These are phyloP conservation scores for Flammula alnicola DNA, from an alignment of 1,284 basidiomycete genomes.

Conservation along the genomic window DNA sequence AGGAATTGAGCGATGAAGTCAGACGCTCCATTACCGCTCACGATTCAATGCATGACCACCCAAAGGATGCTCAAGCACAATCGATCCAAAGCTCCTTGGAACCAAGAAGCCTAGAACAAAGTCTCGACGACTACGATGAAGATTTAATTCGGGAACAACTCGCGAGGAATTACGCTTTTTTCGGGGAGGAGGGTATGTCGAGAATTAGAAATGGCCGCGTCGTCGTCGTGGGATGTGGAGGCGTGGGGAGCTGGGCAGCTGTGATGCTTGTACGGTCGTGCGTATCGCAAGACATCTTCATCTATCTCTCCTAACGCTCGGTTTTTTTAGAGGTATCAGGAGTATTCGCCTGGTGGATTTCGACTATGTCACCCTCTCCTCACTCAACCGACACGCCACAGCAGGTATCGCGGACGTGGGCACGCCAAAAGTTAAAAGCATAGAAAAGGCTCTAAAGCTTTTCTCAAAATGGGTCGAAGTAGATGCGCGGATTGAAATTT, in stretches of 20 bases:
- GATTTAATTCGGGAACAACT: slow-evolving; percentile 84
- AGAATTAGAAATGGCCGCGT: slow-evolving; percentile 80
- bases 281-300: slow-evolving; percentile 35
- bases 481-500: slow-evolving; percentile 83
- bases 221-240: slow-evolving; percentile 93
- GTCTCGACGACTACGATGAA: slow-evolving; percentile 67
- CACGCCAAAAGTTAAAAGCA: slow-evolving; percentile 88
- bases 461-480: slow-evolving; percentile 79
- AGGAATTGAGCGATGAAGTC: slow-evolving; percentile 60
- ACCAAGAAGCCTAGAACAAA: slow-evolving; percentile 1
- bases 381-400: slow-evolving; percentile 92
- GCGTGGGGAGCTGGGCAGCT: slow-evolving; percentile 93
- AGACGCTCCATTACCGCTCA: slow-evolving; percentile 54
- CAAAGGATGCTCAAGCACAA: slow-evolving; percentile 1
- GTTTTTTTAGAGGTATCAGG: slow-evolving; percentile 64
- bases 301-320: slow-evolving; percentile 4
- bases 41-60: too few relatives aligned
- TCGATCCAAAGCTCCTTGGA: slow-evolving; percentile 8
- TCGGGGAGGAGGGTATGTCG: slow-evolving; percentile 89
- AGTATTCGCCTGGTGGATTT: slow-evolving; percentile 84
- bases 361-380: slow-evolving; percentile 92
- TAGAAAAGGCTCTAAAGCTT: slow-evolving; percentile 75
- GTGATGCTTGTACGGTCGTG: slow-evolving; percentile 91
- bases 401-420: slow-evolving; percentile 94
- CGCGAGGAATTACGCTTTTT: slow-evolving; percentile 93